Base-by-base conservation (phyloP, 2,329 filamentous ascomycete species). In the Apiospora marii region DNA sequence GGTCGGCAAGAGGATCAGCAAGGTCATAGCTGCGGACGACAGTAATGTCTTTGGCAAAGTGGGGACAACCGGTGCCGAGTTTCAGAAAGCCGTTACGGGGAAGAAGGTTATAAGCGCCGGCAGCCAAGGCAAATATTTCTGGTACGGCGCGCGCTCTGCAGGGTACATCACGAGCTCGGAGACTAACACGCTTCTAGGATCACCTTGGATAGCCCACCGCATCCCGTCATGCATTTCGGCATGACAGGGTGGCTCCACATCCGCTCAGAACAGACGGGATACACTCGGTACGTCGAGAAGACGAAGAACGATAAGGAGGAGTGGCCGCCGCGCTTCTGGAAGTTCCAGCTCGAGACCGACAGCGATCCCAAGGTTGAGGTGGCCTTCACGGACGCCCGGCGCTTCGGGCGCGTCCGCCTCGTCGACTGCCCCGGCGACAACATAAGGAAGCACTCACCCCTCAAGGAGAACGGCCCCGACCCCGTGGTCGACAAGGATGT, bases 51-150 rank as follows among this genome's bases (percentile, higher is more conserved):
- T 95, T 82, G 95, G 95, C 77, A 98, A 98, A 83, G 95, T 91
- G 27, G 95, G 95, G 43, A 97, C 93, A 0, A 94, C 89, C 24
- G 94, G 92, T 0, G 82, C 89, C 0, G 92, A 92, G 43, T 95
- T 99, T 74, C 87, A 93, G 77, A 88, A 90, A 71, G 91, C 92
- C 0, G 86, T 98, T 79, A 87, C 87, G 4, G 94, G 94, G 5
- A 96, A 93, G 79, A 94, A 91, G 79, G 90, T 91, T 4, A 73
- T 90, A 12, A 87, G 86, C 71, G 93, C 93, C 4, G 93, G 93
- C 4, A 94, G 93, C 73, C 96, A 98, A 81, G 96, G 96, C 13
- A 99, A 98, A 88, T 98, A 98, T 80, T 98, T 99, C 82, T 99
- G 96, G 69, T 71, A 67, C 13, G 69, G 10, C 24, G 12, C 14